A percentile compares a stretch with the other conserved stretches of the same genome.
Conservation (phyloP, 768 basidiomycete genomes). For the Mycena leptocephala region DNA sequence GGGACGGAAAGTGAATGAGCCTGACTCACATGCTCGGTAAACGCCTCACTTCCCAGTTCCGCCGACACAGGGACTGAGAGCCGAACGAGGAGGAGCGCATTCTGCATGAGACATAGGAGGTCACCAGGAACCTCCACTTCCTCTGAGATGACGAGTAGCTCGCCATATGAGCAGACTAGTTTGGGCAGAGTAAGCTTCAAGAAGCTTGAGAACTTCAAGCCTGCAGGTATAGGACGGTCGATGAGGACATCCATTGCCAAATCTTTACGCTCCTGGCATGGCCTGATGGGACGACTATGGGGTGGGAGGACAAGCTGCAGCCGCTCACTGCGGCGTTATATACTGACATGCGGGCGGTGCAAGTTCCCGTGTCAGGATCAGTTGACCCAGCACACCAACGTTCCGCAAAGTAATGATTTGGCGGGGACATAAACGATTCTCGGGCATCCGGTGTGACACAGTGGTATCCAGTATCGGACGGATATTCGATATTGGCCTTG, state of each 20-base stretch:
- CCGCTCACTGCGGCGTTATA: no score
- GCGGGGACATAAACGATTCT: no score
- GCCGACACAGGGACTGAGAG: not conserved
- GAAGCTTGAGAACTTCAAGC: not conserved
- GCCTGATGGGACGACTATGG: no score
- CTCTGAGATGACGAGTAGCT: slow-evolving; percentile 13
- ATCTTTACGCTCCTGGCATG: not conserved
- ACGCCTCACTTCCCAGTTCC: not conserved
- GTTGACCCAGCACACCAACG: no score
- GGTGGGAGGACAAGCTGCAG: no score
- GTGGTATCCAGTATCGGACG: no score
- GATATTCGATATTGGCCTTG: no score
- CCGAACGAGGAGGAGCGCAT: not conserved
- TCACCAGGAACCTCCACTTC: slow-evolving; percentile 16
- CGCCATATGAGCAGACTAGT: slow-evolving; percentile 10
- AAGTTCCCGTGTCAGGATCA: no score
- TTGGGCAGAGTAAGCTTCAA: not conserved
- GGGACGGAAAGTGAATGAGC: not conserved
- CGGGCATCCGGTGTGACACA: no score
- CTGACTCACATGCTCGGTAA: not conserved
- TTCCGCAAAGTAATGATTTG: no score
- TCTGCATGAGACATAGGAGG: slow-evolving; percentile 18
- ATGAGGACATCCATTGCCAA: slow-evolving; percentile 6
- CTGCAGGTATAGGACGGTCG: not conserved
- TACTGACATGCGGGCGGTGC: no score